Conservation (phyloP, 78 protist species). For the Cavenderia fasciculata region DNA sequence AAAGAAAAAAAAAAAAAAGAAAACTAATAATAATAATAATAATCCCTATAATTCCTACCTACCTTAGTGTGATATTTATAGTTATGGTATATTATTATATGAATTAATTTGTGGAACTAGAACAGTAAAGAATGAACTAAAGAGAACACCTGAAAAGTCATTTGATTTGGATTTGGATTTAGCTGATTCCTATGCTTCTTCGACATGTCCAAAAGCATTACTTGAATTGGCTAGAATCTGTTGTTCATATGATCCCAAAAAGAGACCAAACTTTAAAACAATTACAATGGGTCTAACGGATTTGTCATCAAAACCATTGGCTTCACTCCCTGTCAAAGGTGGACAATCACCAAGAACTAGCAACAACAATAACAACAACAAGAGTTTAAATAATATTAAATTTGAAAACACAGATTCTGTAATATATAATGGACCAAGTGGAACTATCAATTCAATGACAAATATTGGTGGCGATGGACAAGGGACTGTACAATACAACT, state of each 20-base stretch:
- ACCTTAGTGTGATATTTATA: constrained; percentile 56
- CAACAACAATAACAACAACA: neutral
- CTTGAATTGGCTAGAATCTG: constrained; percentile 63
- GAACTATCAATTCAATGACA: too few relatives aligned
- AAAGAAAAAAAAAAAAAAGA: too few relatives aligned
- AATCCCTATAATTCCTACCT: too few relatives aligned
- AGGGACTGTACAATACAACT: too few relatives aligned
- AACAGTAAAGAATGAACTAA: constrained; percentile 42
- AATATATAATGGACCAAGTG: neutral
- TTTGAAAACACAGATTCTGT: neutral
- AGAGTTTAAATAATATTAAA: neutral
- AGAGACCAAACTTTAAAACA: constrained; percentile 40
- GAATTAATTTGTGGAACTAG: constrained; percentile 67
- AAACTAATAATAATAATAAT: too few relatives aligned
- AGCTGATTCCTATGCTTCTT: constrained; percentile 40
- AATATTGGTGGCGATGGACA: too few relatives aligned
- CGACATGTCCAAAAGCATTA: constrained; percentile 32
- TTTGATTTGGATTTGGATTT: constrained; percentile 57
- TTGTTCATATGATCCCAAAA: constrained; percentile 19
- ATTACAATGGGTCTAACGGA: constrained; percentile 34
- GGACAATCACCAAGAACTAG: constrained; percentile 3
- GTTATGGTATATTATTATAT: constrained; percentile 53
- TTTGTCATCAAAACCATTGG: neutral
- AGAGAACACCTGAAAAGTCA: constrained; percentile 43
- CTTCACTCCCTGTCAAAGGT: constrained; percentile 1